A percentile compares a stretch with the other conserved stretches of the same genome.
Evolutionary conservation across 2,329 filamentous ascomycete genomes (phyloP).

Genomic region (Penicillium verrucosum): DNA sequence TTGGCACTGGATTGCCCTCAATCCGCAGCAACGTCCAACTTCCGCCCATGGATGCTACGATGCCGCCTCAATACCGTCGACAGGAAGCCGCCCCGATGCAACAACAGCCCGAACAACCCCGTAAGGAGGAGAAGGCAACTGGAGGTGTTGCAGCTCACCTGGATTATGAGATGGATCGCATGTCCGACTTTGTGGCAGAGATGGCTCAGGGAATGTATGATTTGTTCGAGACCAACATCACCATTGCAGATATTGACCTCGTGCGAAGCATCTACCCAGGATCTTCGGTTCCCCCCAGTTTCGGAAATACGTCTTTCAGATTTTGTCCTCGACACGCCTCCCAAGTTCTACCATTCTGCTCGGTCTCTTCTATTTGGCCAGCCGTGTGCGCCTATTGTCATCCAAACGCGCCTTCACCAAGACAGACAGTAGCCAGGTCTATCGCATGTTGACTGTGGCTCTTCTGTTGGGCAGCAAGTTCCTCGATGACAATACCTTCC

Average conservation of each 20-base stretch:
- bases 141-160: constrained; percentile 90
- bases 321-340: constrained; percentile 82
- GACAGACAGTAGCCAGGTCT: constrained; percentile 66
- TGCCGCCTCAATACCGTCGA: constrained; percentile 42
- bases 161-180: constrained; percentile 94
- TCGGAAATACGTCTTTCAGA: constrained; percentile 87
- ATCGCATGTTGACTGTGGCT: constrained; percentile 81
- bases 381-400: constrained; percentile 73
- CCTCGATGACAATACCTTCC: constrained; percentile 93
- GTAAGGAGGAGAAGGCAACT: constrained; percentile 64
- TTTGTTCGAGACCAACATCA: constrained; percentile 54
- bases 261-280: constrained; percentile 61
- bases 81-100: constrained; percentile 35
- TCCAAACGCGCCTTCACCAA: constrained; percentile 51
- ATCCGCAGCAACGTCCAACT: constrained; percentile 41
- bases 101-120: constrained; percentile 35
- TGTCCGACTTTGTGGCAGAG: constrained; percentile 92
- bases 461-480: constrained; percentile 92
- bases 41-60: constrained; percentile 42
- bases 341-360: constrained; percentile 88
- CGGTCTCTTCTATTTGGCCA: constrained; percentile 83
- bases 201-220: constrained; percentile 75
- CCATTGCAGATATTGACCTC: constrained; percentile 61
- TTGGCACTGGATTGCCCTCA: constrained; percentile 37
- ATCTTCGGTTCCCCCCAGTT: constrained; percentile 67